A percentile compares a stretch with the other conserved stretches of the same genome.
These are phyloP conservation scores for Dictyostelium firmibasis DNA, from an alignment of 78 protist species.

Conservation along the genomic window DNA sequence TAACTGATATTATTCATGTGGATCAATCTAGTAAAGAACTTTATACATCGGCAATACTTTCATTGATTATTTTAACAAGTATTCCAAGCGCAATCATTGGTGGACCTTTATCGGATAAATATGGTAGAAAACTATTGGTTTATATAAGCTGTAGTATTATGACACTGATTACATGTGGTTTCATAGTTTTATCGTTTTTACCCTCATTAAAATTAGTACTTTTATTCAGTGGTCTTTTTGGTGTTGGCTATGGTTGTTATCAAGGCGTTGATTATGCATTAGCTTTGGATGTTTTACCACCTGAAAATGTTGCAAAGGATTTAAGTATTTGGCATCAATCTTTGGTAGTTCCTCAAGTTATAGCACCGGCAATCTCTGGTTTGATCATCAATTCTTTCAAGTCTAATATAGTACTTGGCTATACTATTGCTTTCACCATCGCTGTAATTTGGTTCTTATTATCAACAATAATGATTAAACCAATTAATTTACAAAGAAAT, in stretches of 20 bases:
- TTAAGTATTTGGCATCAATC: conserved; percentile 78
- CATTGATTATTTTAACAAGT: conserved; percentile 13
- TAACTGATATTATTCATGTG: conserved; percentile 10
- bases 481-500: conserved; percentile 3
- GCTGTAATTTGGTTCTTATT: conserved; percentile 35
- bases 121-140: conserved; percentile 51
- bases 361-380: conserved; percentile 71
- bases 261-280: conserved; percentile 78
- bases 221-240: conserved; percentile 12
- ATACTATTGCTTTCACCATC: not conserved
- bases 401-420: not conserved
- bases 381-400: not conserved
- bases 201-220: not conserved
- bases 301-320: conserved; percentile 69
- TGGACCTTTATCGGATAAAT: conserved; percentile 55
- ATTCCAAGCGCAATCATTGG: conserved; percentile 16
- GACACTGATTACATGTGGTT: not conserved
- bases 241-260: conserved; percentile 80
- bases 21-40: not conserved
- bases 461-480: conserved; percentile 23
- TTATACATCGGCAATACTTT: not conserved
- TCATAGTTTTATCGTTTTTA: conserved; percentile 5
- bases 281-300: conserved; percentile 66
- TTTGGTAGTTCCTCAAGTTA: conserved; percentile 65
- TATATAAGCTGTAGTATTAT: conserved; percentile 23